These are phyloP conservation scores for Psidium guajava DNA, from an alignment of 345 rosid species.

Conservation along the genomic window DNA sequence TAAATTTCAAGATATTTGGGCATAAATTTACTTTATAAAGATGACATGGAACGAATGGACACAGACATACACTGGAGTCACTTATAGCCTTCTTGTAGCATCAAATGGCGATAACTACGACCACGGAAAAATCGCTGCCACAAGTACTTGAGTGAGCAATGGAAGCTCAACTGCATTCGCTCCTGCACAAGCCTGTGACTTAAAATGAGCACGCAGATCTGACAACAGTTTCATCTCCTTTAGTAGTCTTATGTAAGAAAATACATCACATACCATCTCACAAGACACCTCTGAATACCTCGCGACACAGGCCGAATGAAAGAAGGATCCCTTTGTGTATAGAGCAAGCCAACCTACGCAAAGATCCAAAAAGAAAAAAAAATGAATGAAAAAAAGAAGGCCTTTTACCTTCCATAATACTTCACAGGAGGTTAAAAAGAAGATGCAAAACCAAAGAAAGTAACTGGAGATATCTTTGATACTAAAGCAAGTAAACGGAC, in stretches of 20 bases:
- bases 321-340: slow-evolving; percentile 82
- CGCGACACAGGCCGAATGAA: slow-evolving; percentile 74
- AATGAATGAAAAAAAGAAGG: background rate
- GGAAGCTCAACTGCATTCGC: slow-evolving; percentile 49
- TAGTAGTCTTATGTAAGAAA: background rate
- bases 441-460: background rate
- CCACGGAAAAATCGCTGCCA: slow-evolving; percentile 81
- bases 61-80: background rate
- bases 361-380: background rate
- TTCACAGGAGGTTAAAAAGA: background rate
- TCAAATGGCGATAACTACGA: slow-evolving; percentile 85
- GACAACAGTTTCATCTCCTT: background rate
- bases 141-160: slow-evolving; percentile 22
- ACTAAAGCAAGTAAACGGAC: background rate
- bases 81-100: slow-evolving; percentile 54
- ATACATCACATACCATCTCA: slow-evolving; percentile 57
- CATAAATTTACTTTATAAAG: background rate
- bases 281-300: slow-evolving; percentile 82
- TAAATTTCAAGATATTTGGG: background rate
- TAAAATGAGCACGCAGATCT: background rate
- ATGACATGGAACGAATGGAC: background rate
- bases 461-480: background rate
- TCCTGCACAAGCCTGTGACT: slow-evolving; percentile 73
- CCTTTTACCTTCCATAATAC: background rate
- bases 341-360: slow-evolving; percentile 76